Evolutionary conservation across 1,284 basidiomycete genomes (phyloP), one percentile per base, ranked within the genome.

Genomic region (Trametes sp.): DNA sequence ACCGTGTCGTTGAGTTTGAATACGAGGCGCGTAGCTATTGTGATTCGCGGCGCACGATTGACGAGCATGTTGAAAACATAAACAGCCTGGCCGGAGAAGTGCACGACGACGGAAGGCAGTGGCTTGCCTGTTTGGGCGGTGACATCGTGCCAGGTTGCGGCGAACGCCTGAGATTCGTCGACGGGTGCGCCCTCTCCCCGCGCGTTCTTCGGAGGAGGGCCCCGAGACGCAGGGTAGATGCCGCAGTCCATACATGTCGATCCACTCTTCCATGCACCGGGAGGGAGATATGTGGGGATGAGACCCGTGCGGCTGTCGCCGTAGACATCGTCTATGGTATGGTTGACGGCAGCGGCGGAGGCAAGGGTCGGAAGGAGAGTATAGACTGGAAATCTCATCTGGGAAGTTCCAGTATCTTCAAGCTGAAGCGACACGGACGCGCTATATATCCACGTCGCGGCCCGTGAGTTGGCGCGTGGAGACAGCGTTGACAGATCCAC

Each of bases 251-350:
- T 36, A 14, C 35, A 36, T 14, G 10, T 36, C 5, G 35, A 36
- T 10, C 35, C 35, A 14, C 11, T 14, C 5, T 3, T 14, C 35
- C 35, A 36, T 36, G 11, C 2, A 2, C 16, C 10, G 10, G 35
- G 16, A 36, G 62, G 62, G 9, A 46, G 52, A 46, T 70, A 73
- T 1, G 41, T 28, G 13, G 71, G 71, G 41, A 57, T 21, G 24
- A n/a, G 1, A 24, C 24, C 23, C 23, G 51, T 41, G 10, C 1
- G 21, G 14, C 56, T 60, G 36, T 69, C 66, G 7, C 67, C 70
- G 2, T 49, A 31, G 24, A 70, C 35, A 46, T 73, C 72, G 44
- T 73, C 72, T 33, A 73, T 69, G 8, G 71, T 72, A 24, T 63
- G 53, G 35, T 73, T 70, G 10, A 52, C 52, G n/a, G n/a, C n/a